A percentile compares a stretch with the other conserved stretches of the same genome.
Conservation (phyloP, 495 filamentous ascomycete genomes). For the Podospora conica region DNA sequence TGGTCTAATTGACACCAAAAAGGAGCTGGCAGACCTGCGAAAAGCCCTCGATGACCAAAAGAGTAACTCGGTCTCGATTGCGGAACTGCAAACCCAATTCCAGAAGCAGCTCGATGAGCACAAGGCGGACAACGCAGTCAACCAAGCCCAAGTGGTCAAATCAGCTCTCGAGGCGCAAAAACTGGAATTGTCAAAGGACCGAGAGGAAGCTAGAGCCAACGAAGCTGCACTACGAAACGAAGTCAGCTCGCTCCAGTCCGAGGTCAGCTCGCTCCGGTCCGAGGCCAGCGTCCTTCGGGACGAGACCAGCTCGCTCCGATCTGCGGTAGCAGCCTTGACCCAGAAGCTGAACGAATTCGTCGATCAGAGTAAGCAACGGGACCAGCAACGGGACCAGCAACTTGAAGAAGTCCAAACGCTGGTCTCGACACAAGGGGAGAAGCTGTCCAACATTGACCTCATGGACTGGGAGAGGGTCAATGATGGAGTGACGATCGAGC, state of each 20-base stretch:
- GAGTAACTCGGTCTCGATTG: neutral
- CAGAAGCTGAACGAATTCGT: neutral
- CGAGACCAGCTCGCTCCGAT: neutral
- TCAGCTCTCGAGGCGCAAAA: constrained; percentile 7
- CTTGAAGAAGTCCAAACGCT: neutral
- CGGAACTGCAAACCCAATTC: constrained; percentile 3
- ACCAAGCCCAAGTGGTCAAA: neutral
- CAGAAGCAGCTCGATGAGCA: constrained; percentile 1
- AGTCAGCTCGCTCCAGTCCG: neutral
- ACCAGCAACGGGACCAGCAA: neutral
- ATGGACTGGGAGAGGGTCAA: neutral
- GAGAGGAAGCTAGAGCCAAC: neutral
- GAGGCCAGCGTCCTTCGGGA: no score
- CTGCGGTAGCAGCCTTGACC: neutral
- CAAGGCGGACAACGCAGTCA: neutral
- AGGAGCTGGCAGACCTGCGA: neutral
- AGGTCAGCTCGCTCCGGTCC: neutral
- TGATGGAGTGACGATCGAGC: neutral
- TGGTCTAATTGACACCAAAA: neutral
- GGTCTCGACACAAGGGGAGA: neutral
- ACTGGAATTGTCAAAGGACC: neutral
- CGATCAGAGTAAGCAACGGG: neutral
- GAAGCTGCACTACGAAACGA: neutral
- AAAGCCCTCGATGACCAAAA: neutral
- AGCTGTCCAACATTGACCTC: neutral